These are phyloP conservation scores for Cryomyces antarcticus DNA, from an alignment of 495 filamentous ascomycete genomes.

Conservation along the genomic window DNA sequence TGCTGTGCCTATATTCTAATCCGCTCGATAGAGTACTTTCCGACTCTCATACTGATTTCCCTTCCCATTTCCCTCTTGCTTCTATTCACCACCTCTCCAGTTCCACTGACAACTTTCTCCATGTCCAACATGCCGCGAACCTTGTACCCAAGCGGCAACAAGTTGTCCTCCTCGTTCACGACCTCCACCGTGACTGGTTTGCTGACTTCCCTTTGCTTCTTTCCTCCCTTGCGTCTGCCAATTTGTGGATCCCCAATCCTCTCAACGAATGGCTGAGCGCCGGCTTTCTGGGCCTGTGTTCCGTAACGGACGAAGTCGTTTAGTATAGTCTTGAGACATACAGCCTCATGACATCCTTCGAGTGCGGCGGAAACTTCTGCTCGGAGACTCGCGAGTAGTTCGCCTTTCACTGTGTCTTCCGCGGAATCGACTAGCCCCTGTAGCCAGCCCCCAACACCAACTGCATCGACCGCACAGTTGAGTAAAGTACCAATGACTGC, in stretches of 20 bases:
- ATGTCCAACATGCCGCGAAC: background rate
- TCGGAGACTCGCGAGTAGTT: constrained; percentile 3
- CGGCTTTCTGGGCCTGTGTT: background rate
- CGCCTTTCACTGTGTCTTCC: background rate
- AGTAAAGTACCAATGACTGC: constrained; percentile 40
- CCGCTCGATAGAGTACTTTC: constrained; percentile 7
- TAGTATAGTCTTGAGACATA: constrained; percentile 1
- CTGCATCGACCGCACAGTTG: constrained; percentile 57
- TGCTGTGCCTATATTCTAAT: constrained; percentile 4
- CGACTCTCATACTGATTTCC: constrained; percentile 6
- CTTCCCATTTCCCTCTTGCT: background rate
- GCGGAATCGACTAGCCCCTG: background rate
- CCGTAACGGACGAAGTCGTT: constrained; percentile 3
- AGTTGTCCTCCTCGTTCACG: background rate
- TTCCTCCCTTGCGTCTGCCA: background rate
- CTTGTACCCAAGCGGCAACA: background rate
- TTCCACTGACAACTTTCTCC: background rate
- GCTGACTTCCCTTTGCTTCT: background rate
- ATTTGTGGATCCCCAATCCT: background rate
- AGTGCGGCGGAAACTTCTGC: constrained; percentile 4
- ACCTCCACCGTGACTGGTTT: background rate
- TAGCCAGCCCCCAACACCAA: constrained; percentile 72
- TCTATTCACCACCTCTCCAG: constrained; percentile 1
- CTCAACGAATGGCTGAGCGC: background rate
- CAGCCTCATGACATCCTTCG: constrained; percentile 5